These are phyloP conservation scores for Monosporascus sp. DNA, from an alignment of 2,329 filamentous ascomycete species.

Conservation along the genomic window DNA sequence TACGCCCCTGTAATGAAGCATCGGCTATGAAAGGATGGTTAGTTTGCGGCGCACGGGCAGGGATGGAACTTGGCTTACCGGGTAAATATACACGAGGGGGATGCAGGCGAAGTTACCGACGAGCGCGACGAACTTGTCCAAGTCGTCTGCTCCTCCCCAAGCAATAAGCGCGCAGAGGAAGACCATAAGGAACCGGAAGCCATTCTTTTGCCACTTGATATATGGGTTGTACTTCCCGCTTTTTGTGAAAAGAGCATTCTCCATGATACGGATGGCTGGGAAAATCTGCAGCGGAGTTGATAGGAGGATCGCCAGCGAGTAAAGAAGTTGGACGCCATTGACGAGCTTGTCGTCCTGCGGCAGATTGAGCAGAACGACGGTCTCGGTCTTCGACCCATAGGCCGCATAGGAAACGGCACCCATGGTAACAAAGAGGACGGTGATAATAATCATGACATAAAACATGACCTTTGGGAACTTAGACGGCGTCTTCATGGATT, in stretches of 20 bases:
- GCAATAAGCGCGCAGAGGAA: slow-evolving; percentile 80
- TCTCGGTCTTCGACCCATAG: slow-evolving; percentile 92
- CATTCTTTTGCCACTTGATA: slow-evolving; percentile 99
- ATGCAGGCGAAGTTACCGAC: slow-evolving; percentile 98
- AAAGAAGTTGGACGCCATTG: slow-evolving; percentile 92
- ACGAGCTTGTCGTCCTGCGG: slow-evolving; percentile 94
- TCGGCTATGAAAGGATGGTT: slow-evolving; percentile 53
- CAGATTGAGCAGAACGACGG: slow-evolving; percentile 91
- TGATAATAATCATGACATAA: slow-evolving; percentile 92
- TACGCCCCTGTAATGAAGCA: slow-evolving; percentile 82
- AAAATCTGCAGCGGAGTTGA: slow-evolving; percentile 96
- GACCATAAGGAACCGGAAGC: slow-evolving; percentile 91
- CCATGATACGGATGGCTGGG: slow-evolving; percentile 92
- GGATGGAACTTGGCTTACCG: slow-evolving; percentile 55
- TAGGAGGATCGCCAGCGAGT: slow-evolving; percentile 94
- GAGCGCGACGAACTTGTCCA: slow-evolving; percentile 95
- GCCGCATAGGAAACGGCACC: slow-evolving; percentile 93
- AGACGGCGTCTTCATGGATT: slow-evolving; percentile 85
- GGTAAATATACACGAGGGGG: slow-evolving; percentile 94
- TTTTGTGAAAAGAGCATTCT: slow-evolving; percentile 87
- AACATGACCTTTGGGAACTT: slow-evolving; percentile 89
- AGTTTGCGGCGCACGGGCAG: slow-evolving; percentile 21
- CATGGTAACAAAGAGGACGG: slow-evolving; percentile 82
- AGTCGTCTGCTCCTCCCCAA: slow-evolving; percentile 85
- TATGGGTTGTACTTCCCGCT: slow-evolving; percentile 97